Percentiles rank a stretch among this genome's conserved stretches.
Conservation (phyloP, 139 green algal genomes). For the Chlamydomonas applanata region DNA sequence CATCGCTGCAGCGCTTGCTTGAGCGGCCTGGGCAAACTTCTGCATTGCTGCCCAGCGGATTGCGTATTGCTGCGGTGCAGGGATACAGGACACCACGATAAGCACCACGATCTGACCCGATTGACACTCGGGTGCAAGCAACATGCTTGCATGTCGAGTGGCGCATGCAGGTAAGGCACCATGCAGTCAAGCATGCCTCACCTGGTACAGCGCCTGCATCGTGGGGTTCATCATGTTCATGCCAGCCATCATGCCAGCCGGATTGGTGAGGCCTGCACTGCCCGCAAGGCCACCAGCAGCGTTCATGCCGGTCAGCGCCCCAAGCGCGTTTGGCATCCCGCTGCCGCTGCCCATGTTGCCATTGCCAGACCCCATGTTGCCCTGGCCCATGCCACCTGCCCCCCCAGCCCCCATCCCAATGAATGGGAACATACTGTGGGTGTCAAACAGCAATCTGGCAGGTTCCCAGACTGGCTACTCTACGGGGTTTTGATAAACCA, state of each 20-base stretch:
- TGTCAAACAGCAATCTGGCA: no score
- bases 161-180: neutral
- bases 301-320: neutral
- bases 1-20: neutral
- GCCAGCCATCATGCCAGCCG: neutral
- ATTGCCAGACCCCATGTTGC: slow-evolving; percentile 4
- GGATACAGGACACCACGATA: neutral
- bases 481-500: no score
- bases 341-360: neutral
- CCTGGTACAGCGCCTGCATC: slow-evolving; percentile 24
- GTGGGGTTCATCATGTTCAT: slow-evolving; percentile 19
- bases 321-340: neutral
- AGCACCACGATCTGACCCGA: neutral
- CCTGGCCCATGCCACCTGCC: no score
- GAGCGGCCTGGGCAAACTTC: slow-evolving; percentile 6
- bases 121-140: no score
- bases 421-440: no score
- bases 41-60: slow-evolving; percentile 36
- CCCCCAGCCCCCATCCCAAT: no score
- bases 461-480: no score
- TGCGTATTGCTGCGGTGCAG: slow-evolving; percentile 35
- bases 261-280: neutral
- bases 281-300: neutral
- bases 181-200: neutral
- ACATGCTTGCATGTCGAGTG: neutral